Evolutionary conservation across 257 asterid genomes (phyloP), one percentile per base, ranked within the genome.

Genomic region (Jasminum sambac): DNA sequence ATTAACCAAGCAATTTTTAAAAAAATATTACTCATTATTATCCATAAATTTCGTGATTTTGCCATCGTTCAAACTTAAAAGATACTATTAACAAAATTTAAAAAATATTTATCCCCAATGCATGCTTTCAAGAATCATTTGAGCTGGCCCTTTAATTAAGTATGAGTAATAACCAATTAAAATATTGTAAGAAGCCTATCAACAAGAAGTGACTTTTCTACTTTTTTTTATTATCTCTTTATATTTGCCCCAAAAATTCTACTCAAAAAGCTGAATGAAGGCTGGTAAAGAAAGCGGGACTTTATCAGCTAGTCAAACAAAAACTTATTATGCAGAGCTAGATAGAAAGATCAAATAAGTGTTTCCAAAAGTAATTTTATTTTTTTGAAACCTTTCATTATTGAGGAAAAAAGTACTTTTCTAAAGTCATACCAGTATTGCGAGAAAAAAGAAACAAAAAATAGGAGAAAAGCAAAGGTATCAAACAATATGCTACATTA

Each of bases 251-350:
- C 48, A 66, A 67, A 74, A 73, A 52, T 21, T 30, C 21, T 30
- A 61, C 70, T 74, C 75, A 72, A 66, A 78, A 82, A 78, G 83
- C 76, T 76, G 83, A 61, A 66, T 65, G 72, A 78, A 76, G 77
- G 86, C 83, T 82, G 83, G 79, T 74, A 72, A 72, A 77, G 80
- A 63, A 58, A 61, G 68, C 62, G 50, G 69, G 69, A 55, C 83
- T 78, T 81, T 78, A 75, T 72, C 77, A 69, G 81, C 62, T 55
- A 63, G 86, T 78, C 86, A 82, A 82, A 75, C 77, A 72, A 39
- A 16, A 72, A 73, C 68, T 77, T 77, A 70, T 73, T 77, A 74
- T 55, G 72, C 66, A 72, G 48, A 55, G 36, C 8, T 4, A 55
- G 14, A 23, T 50, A 23, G 34, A 55, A 55, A 55, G 62, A 55